Evolutionary conservation across 225 moss, liverwort and hornwort species (phyloP).

Genomic region (Polytrichum commune): DNA sequence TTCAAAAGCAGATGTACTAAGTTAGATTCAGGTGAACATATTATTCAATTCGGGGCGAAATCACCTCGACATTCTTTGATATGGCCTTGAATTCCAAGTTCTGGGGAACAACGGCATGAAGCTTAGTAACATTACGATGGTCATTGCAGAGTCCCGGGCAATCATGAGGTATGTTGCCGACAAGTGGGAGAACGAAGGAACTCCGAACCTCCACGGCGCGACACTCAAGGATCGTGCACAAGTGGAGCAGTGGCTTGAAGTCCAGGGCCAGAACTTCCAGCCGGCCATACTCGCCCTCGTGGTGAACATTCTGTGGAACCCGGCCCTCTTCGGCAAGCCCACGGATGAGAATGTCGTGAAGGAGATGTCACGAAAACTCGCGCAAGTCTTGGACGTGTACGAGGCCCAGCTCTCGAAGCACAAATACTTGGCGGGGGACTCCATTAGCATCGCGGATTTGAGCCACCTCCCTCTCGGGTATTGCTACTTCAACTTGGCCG

Average conservation of each 20-base stretch:
- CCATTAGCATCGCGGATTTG: constrained; percentile 59
- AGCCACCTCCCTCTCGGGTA: constrained; percentile 46
- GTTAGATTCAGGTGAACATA: no score
- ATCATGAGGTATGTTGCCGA: constrained; percentile 41
- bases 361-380: constrained; percentile 26
- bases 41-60: no score
- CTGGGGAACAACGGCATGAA: no score
- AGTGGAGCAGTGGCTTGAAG: constrained; percentile 71
- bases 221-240: constrained; percentile 32
- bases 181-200: constrained; percentile 52
- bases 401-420: constrained; percentile 44
- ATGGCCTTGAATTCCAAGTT: no score
- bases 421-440: constrained; percentile 60
- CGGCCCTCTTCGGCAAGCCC: constrained; percentile 12
- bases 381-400: constrained; percentile 48
- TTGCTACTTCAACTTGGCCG: constrained; percentile 21
- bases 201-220: constrained; percentile 41
- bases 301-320: constrained; percentile 15
- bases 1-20: no score
- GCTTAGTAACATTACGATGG: no score
- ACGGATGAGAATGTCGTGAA: constrained; percentile 21
- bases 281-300: constrained; percentile 5
- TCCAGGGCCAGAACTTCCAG: constrained; percentile 37
- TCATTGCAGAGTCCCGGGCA: constrained; percentile 53
- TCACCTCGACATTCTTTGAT: no score